Conservation (phyloP, 1,139 yeast species). For the Hyphopichia buzzinii region DNA sequence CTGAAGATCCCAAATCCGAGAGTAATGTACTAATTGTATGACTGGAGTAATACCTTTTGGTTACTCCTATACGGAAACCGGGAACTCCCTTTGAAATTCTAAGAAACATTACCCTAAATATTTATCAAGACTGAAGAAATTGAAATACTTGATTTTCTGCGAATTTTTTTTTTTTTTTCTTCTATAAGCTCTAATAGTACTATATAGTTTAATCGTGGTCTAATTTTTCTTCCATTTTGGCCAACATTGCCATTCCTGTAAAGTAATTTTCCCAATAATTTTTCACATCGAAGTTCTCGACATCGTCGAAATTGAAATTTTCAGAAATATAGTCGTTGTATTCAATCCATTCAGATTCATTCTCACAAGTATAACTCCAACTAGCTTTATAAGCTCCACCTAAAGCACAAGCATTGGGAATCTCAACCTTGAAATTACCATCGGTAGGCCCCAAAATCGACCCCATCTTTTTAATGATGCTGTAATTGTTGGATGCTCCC, state of each 20-base stretch:
- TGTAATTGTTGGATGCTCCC: conserved; percentile 73
- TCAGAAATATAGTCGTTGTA: conserved; percentile 41
- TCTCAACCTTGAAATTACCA: conserved; percentile 71
- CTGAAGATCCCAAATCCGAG: background rate
- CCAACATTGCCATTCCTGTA: conserved; percentile 50
- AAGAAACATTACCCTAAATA: background rate
- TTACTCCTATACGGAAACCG: no score
- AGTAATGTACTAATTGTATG: background rate
- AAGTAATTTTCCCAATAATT: conserved; percentile 50
- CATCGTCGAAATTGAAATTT: conserved; percentile 46
- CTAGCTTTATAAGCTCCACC: conserved; percentile 93
- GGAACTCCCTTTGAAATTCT: no score
- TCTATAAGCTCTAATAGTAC: conserved; percentile 5
- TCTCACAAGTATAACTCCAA: conserved; percentile 55
- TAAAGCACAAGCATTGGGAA: conserved; percentile 88
- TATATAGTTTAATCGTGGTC: conserved; percentile 8
- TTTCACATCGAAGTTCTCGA: conserved; percentile 40
- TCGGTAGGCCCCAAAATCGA: conserved; percentile 61
- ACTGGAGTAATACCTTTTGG: background rate
- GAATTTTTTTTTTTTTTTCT: background rate
- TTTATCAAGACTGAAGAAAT: conserved; percentile 1
- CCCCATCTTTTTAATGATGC: conserved; percentile 69
- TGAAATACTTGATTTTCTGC: conserved; percentile 1
- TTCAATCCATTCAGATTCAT: conserved; percentile 34
- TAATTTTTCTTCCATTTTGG: conserved; percentile 38